Evolutionary conservation across 2,329 filamentous ascomycete species (phyloP).

Genomic region (Diaporthe sp.): DNA sequence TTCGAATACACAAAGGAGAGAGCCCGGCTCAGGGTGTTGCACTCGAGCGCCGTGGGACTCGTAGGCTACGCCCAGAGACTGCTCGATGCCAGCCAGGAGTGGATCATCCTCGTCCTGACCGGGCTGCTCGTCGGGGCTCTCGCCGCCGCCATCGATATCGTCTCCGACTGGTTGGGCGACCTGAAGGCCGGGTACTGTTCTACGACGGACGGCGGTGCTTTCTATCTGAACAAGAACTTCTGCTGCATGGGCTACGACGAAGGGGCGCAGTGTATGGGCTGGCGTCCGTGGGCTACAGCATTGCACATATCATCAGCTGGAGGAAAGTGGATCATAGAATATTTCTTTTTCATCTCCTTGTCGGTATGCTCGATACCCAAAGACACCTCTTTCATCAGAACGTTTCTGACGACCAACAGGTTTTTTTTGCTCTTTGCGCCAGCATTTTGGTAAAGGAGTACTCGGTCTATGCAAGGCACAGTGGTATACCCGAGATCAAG

Average conservation of each 20-base stretch:
- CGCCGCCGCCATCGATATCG: slow-evolving; percentile 90
- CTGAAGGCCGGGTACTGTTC: slow-evolving; percentile 92
- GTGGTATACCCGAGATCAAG: slow-evolving; percentile 98
- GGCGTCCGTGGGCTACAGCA: slow-evolving; percentile 87
- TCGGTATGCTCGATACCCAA: slow-evolving; percentile 70
- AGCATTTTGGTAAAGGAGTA: slow-evolving; percentile 87
- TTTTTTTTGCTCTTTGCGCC: slow-evolving; percentile 83
- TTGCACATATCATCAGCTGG: slow-evolving; percentile 75
- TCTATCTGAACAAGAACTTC: slow-evolving; percentile 92
- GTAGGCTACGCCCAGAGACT: slow-evolving; percentile 80
- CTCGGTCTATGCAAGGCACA: slow-evolving; percentile 90
- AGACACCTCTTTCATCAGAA: too few relatives aligned
- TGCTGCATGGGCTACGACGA: slow-evolving; percentile 95
- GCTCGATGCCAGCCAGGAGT: slow-evolving; percentile 90
- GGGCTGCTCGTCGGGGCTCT: slow-evolving; percentile 87
- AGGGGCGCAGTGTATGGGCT: slow-evolving; percentile 85
- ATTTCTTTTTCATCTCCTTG: slow-evolving; percentile 87
- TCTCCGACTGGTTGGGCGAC: slow-evolving; percentile 93
- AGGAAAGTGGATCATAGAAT: slow-evolving; percentile 87
- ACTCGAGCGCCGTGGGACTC: slow-evolving; percentile 77
- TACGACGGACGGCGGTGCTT: slow-evolving; percentile 82
- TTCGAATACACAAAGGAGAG: slow-evolving; percentile 98
- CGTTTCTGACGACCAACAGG: slow-evolving; percentile 59
- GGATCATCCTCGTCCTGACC: slow-evolving; percentile 88
- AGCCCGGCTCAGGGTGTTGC: slow-evolving; percentile 84